Evolutionary conservation across 2,329 filamentous ascomycete genomes (phyloP), one percentile per base, ranked within the genome.

Genomic region (Fusarium proliferatum): DNA sequence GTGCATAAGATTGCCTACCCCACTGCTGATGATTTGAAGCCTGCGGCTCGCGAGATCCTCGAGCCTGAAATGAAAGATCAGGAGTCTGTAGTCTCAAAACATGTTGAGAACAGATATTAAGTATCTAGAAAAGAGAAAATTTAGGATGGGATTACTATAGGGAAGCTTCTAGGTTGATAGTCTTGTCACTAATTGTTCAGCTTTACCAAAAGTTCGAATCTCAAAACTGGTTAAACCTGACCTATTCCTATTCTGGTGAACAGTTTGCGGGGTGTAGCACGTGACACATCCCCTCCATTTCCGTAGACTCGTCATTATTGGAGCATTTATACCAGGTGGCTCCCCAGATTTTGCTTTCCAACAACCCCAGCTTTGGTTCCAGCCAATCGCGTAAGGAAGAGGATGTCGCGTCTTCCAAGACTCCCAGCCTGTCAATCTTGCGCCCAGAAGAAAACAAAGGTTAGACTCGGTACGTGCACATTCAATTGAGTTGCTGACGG

Each of bases 1-100:
- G 76, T 79, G 1, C 52, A 77, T 12, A 77, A 79, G 51, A 72
- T 79, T 30, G 79, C 79, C 2, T 80, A 80, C 28, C 78, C 78
- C 5, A 80, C 59, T n/a, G 30, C 48, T 1, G 77, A 79, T 38
- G 79, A 80, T 23, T 3, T 76, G 33, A 71, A 69, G 42, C 66
- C 67, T 5, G 60, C 49, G 3, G 67, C 16, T 8, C 52, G 65
- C 6, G 67, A 70, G 12, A 51, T 69, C 8, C 5, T 70, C 10
- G 66, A 70, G 16, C 67, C 60, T 7, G 67, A 69, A 0, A 70
- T 69, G 66, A 70, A 70, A 9, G 67, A 70, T 2, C 34, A 52
- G 4, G 67, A 70, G 30, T 70, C 67, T 4, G 43, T 65, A 1
- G 66, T 46, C 2, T 70, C 66, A 3, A 70, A 65, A 4, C 67